Evolutionary conservation across 1,284 basidiomycete genomes (phyloP), one percentile per base, ranked within the genome.

Genomic region (Caloboletus firmus): DNA sequence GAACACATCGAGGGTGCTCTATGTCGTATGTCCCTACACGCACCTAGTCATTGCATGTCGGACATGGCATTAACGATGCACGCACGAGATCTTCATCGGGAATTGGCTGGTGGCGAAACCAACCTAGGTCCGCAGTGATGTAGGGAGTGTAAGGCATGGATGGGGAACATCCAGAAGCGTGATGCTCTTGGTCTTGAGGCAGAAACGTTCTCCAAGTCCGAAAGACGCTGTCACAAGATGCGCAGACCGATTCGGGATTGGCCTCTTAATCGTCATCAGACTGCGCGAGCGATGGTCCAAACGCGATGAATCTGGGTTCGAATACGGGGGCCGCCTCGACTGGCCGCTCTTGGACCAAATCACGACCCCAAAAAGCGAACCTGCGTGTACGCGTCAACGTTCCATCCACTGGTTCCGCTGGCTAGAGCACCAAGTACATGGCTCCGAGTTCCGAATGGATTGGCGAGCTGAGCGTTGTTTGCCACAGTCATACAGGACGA

Each of bases 141-240:
- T 51, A 53, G 51, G 42, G 49, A 35, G 46, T 53, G 54, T 37
- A 45, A 52, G 42, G 61, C 50, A 18, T 59, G 52, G 43, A 46
- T 49, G 32, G 31, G 44, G 44, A 5, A 45, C 53, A 48, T 49
- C 45, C 57, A 17, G 58, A 41, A 45, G 45, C 43, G 31, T 42
- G 61, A 41, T 51, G 45, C 32, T 39, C 44, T 41, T 40, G 46
- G 49, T 62, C 62, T 63, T 56, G 63, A 59, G 66, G 66, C 57
- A 46, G 56, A 66, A 66, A 66, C 60, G 57, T 56, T 65, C 48
- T 61, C 54, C 61, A 62, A 67, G 63, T 56, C 52, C 36, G 49
- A 59, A 59, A 57, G 61, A 68, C 37, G 53, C 45, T 60, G 56
- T 66, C 56, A 66, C 51, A 42, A 42, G 48, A 53, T 40, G 47